Evolutionary conservation across 176 grass and related monocot genomes (phyloP).

Genomic region (Phoenix dactylifera): DNA sequence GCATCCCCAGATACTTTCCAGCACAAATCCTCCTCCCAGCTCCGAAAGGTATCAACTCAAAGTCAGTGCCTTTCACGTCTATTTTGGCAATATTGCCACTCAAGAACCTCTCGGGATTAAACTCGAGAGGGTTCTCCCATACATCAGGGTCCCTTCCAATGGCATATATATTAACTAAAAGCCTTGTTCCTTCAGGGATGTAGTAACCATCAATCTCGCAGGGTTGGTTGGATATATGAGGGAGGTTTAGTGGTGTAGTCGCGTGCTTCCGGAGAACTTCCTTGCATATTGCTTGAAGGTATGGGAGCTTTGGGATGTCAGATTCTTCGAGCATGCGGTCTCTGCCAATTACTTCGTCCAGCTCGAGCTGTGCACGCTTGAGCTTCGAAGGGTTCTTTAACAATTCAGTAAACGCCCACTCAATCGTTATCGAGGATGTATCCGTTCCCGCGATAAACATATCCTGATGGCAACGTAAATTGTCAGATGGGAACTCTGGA

Average conservation of each 20-base stretch:
- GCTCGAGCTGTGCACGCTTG: conserved; percentile 16
- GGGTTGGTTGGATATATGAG: conserved; percentile 1
- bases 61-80: conserved; percentile 21
- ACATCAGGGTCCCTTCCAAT: conserved; percentile 16
- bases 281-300: conserved; percentile 19
- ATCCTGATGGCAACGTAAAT: conserved; percentile 5
- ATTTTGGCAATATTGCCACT: conserved; percentile 15
- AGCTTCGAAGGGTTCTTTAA: conserved; percentile 2
- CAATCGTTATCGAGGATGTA: conserved; percentile 20
- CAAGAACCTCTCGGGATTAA: conserved; percentile 19
- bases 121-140: conserved; percentile 20
- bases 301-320: conserved; percentile 21
- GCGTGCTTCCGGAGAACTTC: conserved; percentile 23
- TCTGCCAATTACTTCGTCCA: conserved; percentile 16
- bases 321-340: conserved; percentile 14
- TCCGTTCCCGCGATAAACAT: conserved; percentile 28
- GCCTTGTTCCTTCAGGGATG: conserved; percentile 17
- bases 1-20: conserved; percentile 17
- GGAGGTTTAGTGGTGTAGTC: conserved; percentile 24
- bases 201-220: conserved; percentile 25
- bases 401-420: conserved; percentile 31
- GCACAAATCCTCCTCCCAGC: conserved; percentile 27
- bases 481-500: no score
- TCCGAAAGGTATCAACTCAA: conserved; percentile 29
- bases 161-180: conserved; percentile 21